Base-by-base conservation (phyloP, 192 early-diverging fungal genomes). In the Coemansia sp. region DNA sequence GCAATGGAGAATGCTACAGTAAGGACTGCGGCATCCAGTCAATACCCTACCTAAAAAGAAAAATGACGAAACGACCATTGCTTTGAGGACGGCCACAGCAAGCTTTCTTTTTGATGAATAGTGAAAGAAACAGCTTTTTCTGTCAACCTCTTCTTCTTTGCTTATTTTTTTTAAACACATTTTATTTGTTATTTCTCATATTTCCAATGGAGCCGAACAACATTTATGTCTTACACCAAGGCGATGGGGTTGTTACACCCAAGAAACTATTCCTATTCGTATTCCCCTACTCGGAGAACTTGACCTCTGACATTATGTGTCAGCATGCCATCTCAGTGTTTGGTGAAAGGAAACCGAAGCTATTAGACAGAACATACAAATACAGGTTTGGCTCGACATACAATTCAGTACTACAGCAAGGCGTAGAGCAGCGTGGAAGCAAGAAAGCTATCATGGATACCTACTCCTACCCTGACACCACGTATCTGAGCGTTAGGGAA, bases 151-250 rank as follows among this genome's bases (percentile, higher is more conserved):
- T 7, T 16, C 55, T 33, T 33, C 31, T 3, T n/a, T n/a, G n/a
- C n/a, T n/a, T n/a, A n/a, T n/a, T n/a, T n/a, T n/a, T n/a, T n/a
- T n/a, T n/a, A n/a, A n/a, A n/a, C n/a, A n/a, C n/a, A n/a, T n/a
- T n/a, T 49, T 22, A 57, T 31, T 33, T 16, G 13, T 6, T 58
- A 57, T 31, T 24, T 18, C 16, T 58, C 5, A 7, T 0, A 36
- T n/a, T n/a, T 22, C 20, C n/a, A n/a, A 60, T 60, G 57, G 57
- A 60, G 29, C 5, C 55, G 0, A 38, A 7, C 31, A 60, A 36
- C 57, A 31, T 60, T 5, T 60, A 60, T 33, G 57, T 60, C 57
- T 60, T 36, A 16, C 16, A 60, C 31, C 57, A 36, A 60, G 57
- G 57, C 2, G 18, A 34, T 18, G 27, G 3, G 31, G 7, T n/a